Conservation (phyloP, 768 basidiomycete species). For the Agaricus sinodeliciosus region DNA sequence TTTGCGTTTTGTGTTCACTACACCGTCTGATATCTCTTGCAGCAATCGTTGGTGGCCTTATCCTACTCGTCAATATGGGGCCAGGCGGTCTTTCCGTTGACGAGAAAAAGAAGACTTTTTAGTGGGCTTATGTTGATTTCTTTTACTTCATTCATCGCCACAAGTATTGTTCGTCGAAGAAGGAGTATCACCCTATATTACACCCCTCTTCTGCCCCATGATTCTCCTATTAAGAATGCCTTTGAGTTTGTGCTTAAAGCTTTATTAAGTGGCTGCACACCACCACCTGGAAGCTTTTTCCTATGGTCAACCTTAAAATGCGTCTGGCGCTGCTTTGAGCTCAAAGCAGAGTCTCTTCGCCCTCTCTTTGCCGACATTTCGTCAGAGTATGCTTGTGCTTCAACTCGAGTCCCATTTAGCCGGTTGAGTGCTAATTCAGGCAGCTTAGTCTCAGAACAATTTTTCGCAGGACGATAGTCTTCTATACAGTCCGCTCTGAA, state of each 20-base stretch:
- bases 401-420: no score
- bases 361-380: neutral
- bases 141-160: neutral
- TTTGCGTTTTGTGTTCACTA: neutral
- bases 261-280: neutral
- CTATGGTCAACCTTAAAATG: neutral
- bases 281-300: no score
- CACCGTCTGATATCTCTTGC: constrained; percentile 6
- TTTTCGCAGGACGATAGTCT: neutral
- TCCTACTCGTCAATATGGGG: constrained; percentile 97
- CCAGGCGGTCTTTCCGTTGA: constrained; percentile 96
- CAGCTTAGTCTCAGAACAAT: neutral
- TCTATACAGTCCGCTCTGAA: neutral
- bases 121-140: constrained; percentile 14
- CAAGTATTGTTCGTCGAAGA: neutral
- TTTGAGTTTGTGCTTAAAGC: neutral
- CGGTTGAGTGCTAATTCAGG: no score
- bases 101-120: constrained; percentile 98
- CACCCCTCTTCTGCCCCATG: neutral
- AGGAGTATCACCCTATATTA: neutral
- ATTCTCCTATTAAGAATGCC: neutral
- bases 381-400: neutral
- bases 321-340: neutral
- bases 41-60: constrained; percentile 94
- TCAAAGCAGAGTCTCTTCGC: neutral